phyloP scores from a whole-genome alignment of 2,329 filamentous ascomycete species.

The Fusarium temperatum region DNA sequence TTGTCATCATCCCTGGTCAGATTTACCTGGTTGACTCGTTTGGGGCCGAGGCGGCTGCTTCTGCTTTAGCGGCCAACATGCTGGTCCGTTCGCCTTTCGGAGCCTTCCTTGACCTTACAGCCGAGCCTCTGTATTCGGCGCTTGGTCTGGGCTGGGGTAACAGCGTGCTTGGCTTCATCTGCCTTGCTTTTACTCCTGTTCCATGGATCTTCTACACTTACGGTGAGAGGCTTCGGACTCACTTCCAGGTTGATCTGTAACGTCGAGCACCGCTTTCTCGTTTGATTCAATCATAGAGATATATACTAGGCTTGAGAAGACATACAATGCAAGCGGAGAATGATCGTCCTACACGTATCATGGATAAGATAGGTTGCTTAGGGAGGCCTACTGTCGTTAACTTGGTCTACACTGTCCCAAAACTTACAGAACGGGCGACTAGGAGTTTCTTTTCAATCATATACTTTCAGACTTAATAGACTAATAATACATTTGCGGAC shows the following conservation, averaged over 20 bases:
- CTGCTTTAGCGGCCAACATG: slow-evolving; percentile 36
- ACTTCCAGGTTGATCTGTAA: slow-evolving; percentile 20
- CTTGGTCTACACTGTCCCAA: too few relatives aligned
- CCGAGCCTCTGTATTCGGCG: slow-evolving; percentile 7
- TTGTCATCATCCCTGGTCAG: slow-evolving; percentile 47
- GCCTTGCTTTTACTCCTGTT: slow-evolving; percentile 26
- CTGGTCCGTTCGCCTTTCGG: slow-evolving; percentile 47
- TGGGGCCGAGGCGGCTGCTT: slow-evolving; percentile 34
- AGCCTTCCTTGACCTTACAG: slow-evolving; percentile 24
- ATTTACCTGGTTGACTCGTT: slow-evolving; percentile 42
- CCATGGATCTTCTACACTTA: slow-evolving; percentile 27
- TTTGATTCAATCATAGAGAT: too few relatives aligned
- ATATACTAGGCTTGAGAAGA: too few relatives aligned
- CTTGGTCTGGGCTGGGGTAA: slow-evolving; percentile 33
- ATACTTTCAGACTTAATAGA: too few relatives aligned
- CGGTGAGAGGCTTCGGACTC: slow-evolving; percentile 19
- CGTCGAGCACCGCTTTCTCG: fast-evolving
- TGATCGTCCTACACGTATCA: too few relatives aligned
- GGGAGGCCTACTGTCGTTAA: background rate
- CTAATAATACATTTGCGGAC: too few relatives aligned
- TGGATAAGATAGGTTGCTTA: background rate
- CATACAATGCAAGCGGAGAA: too few relatives aligned
- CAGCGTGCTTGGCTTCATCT: slow-evolving; percentile 21
- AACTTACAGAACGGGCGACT: too few relatives aligned
- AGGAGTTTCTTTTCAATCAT: too few relatives aligned